Conservation (phyloP, 2,329 filamentous ascomycete species). For the Bisporella sp. region DNA sequence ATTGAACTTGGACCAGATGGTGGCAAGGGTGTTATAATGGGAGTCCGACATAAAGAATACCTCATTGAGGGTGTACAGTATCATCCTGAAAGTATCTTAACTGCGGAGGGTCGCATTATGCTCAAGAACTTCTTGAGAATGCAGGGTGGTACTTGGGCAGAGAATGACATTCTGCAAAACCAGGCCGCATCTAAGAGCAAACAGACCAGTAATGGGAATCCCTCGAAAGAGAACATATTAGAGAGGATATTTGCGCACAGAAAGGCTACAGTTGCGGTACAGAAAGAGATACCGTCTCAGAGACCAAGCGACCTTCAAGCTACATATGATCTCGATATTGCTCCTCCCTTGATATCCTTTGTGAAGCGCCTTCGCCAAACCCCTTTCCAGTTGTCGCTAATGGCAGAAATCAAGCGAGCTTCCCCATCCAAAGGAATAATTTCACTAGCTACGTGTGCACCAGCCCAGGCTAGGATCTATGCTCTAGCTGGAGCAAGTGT, state of each 20-base stretch:
- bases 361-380: slow-evolving; percentile 72
- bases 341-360: slow-evolving; percentile 78
- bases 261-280: slow-evolving; percentile 65
- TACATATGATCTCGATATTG: slow-evolving; percentile 75
- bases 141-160: slow-evolving; percentile 86
- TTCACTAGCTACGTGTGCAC: slow-evolving; percentile 77
- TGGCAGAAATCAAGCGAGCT: slow-evolving; percentile 95
- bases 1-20: slow-evolving; percentile 68
- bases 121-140: slow-evolving; percentile 86
- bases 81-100: slow-evolving; percentile 94
- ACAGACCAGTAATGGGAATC: slow-evolving; percentile 16
- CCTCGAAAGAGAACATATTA: slow-evolving; percentile 76
- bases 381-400: slow-evolving; percentile 80
- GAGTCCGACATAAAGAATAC: slow-evolving; percentile 86
- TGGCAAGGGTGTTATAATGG: slow-evolving; percentile 87
- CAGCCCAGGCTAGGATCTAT: slow-evolving; percentile 84
- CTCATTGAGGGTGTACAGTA: slow-evolving; percentile 96
- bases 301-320: slow-evolving; percentile 78
- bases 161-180: slow-evolving; percentile 57
- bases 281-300: slow-evolving; percentile 81
- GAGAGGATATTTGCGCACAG: slow-evolving; percentile 86
- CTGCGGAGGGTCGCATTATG: slow-evolving; percentile 81
- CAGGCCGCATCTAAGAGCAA: slow-evolving; percentile 26
- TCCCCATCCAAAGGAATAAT: slow-evolving; percentile 97
- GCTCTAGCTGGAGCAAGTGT: slow-evolving; percentile 91